Evolutionary conservation across 768 basidiomycete genomes (phyloP), one percentile per base, ranked within the genome.

Genomic region (Tricholoma terreum): DNA sequence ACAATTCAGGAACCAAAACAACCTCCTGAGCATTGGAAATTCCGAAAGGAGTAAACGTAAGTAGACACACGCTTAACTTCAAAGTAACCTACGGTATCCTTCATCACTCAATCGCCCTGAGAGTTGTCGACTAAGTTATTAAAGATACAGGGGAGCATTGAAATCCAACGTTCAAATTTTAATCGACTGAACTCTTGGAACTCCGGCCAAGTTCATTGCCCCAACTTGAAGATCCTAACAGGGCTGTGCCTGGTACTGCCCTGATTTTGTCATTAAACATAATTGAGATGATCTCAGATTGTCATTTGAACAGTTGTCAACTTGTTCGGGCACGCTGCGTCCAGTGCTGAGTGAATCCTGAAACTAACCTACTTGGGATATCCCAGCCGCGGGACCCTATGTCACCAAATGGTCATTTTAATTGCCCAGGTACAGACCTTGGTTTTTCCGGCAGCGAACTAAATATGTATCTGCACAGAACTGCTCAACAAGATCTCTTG

Each of bases 401-500:
- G 51, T 49, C 58, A 56, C 31, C 35, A 46, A 55, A 33, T 8
- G 50, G 19, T 52, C 14, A 40, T 51, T 58, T 55, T 52, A n/a
- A 35, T 52, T 55, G 66, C 60, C 52, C 55, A 59, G 58, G 40
- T 58, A 50, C 70, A 57, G 58, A 68, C 59, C 57, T 61, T 56
- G 38, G 52, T 46, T 60, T 56, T 63, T 49, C 66, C 68, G 34
- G 63, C 68, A 54, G 60, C 65, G 46, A 69, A 62, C 43, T 73
- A 69, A 50, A 35, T 61, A 52, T 46, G 61, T 56, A 56, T 58
- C 50, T 50, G 63, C 55, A 58, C 52, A 52, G 43, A 55, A 58
- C 56, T 35, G n/a, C 22, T 48, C 58, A 55, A 63, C 61, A 56
- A 24, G 27, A 57, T 56, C 52, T 56, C 55, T 60, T 61, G 64